These are phyloP conservation scores for Panicum miliaceum DNA, from an alignment of 176 grass and related monocot species.

Conservation along the genomic window DNA sequence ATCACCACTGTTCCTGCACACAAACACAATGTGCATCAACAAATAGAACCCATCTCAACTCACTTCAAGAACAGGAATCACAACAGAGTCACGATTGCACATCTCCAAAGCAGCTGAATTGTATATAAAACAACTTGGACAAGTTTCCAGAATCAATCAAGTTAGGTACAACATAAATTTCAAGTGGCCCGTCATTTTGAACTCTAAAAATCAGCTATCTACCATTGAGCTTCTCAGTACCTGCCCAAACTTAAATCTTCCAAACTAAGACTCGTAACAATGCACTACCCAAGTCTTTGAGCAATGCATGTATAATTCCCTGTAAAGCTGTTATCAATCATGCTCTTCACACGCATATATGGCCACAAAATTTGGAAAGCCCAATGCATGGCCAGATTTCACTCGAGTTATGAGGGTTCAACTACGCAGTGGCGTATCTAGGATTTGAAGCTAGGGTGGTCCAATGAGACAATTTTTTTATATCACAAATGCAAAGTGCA, in stretches of 20 bases:
- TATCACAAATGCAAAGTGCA: too few relatives aligned
- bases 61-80: neutral
- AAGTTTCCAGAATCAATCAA: slow-evolving; percentile 17
- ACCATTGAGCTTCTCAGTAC: neutral
- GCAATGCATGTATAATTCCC: neutral
- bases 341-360: neutral
- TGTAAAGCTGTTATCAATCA: neutral
- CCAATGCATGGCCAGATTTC: too few relatives aligned
- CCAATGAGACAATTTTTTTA: too few relatives aligned
- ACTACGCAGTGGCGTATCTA: too few relatives aligned
- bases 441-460: too few relatives aligned
- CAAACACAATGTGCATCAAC: slow-evolving; percentile 41
- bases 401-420: too few relatives aligned
- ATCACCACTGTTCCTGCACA: slow-evolving; percentile 58
- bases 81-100: neutral
- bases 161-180: slow-evolving; percentile 10
- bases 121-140: slow-evolving; percentile 17
- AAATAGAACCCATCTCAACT: neutral
- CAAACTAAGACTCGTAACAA: neutral
- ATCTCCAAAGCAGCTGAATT: neutral
- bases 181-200: neutral
- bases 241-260: neutral
- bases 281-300: slow-evolving; percentile 26
- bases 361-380: neutral
- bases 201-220: neutral